Evolutionary conservation across 805 yeast species (phyloP).

Genomic region (Nakazawaea laoshanensis): DNA sequence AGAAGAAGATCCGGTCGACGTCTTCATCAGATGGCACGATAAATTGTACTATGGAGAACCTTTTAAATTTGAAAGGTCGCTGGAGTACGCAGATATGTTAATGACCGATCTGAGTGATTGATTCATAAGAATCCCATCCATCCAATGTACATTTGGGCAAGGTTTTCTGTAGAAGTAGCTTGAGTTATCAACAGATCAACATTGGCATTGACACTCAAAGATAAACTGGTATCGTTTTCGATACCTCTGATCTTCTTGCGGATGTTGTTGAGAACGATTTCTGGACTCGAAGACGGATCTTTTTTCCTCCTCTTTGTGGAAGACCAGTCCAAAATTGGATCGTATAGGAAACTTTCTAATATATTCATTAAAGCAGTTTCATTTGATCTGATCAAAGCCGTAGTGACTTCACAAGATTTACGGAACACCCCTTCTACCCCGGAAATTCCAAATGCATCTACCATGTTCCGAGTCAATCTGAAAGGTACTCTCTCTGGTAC

Average conservation of each 20-base stretch:
- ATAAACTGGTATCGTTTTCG: slow-evolving; percentile 70
- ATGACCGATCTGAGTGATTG: no score
- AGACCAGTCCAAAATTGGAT: slow-evolving; percentile 81
- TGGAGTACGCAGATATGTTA: no score
- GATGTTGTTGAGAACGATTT: slow-evolving; percentile 61
- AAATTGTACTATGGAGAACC: no score
- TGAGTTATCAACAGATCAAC: slow-evolving; percentile 83
- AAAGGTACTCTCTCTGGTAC: slow-evolving; percentile 95
- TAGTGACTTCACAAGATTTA: slow-evolving; percentile 77
- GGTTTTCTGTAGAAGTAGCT: slow-evolving; percentile 62
- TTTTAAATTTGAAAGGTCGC: no score
- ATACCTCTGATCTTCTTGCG: slow-evolving; percentile 81
- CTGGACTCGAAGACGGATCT: slow-evolving; percentile 34
- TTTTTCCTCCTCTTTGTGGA: slow-evolving; percentile 29
- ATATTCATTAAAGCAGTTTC: slow-evolving; percentile 85
- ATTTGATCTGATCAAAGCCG: slow-evolving; percentile 60
- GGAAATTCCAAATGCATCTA: slow-evolving; percentile 78
- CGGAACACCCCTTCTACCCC: slow-evolving; percentile 90
- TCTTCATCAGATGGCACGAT: no score
- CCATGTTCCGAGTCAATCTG: slow-evolving; percentile 79
- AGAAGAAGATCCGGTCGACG: no score
- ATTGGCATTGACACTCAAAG: slow-evolving; percentile 87
- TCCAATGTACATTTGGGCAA: slow-evolving; percentile 87
- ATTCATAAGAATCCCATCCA: slow-evolving; percentile 45
- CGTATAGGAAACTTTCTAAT: slow-evolving; percentile 86